phyloP scores from a whole-genome alignment of 257 asterid species.

The Solanum arcanum region DNA sequence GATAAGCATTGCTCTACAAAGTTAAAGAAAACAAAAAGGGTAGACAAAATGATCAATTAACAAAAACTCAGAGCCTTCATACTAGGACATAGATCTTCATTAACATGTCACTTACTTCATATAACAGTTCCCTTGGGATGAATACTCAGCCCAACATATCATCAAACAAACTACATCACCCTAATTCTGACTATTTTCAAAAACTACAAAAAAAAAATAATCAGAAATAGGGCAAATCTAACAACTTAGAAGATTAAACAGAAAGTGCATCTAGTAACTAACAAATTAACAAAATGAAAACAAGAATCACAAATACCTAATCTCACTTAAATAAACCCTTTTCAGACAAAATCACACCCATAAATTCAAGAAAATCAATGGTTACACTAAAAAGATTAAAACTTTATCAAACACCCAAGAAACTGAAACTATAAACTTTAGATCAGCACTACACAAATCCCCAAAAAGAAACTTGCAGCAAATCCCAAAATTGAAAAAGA shows the following conservation, averaged over 20 bases:
- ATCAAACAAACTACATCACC: background rate
- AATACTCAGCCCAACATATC: background rate
- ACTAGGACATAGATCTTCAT: background rate
- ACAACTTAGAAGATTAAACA: background rate
- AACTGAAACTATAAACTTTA: background rate
- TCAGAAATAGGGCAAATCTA: background rate
- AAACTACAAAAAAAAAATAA: background rate
- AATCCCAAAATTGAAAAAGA: background rate
- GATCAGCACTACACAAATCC: background rate
- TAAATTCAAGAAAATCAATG: background rate
- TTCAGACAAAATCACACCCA: background rate
- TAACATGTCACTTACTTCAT: background rate
- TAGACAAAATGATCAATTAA: background rate
- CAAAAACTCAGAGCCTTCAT: background rate
- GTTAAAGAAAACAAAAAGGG: background rate
- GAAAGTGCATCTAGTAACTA: background rate
- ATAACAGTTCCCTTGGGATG: background rate
- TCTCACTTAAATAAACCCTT: background rate
- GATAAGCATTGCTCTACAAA: background rate
- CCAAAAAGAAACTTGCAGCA: background rate
- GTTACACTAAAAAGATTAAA: background rate
- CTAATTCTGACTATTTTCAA: background rate
- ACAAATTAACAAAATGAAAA: background rate
- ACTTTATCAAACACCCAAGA: background rate
- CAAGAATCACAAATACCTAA: background rate